Conservation (phyloP, 139 green algal species). For the Volvox africanus region DNA sequence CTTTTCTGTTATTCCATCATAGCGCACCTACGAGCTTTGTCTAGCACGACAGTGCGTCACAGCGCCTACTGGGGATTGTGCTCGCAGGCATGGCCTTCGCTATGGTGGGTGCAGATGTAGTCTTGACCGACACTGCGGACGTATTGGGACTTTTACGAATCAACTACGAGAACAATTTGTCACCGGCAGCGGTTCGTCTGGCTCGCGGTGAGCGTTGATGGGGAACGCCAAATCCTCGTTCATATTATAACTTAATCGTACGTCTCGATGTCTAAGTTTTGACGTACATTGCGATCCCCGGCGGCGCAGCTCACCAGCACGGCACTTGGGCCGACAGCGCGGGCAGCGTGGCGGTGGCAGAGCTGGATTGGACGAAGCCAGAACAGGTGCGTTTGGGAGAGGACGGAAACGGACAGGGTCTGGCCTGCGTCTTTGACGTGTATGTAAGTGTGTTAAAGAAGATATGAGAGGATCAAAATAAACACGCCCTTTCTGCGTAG, state of each 20-base stretch:
- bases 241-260: no score
- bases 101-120: conserved; percentile 78
- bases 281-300: no score
- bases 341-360: conserved; percentile 72
- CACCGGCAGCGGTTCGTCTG: conserved; percentile 54
- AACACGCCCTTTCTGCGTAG: no score
- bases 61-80: no score
- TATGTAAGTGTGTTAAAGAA: background rate
- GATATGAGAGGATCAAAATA: background rate
- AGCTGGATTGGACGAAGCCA: conserved; percentile 82
- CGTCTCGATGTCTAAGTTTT: no score
- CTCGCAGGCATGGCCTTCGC: conserved; percentile 68
- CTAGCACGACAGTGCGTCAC: no score
- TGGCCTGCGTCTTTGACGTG: no score
- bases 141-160: conserved; percentile 81
- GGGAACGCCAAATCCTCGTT: no score
- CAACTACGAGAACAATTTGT: conserved; percentile 88
- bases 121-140: conserved; percentile 74
- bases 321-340: conserved; percentile 49
- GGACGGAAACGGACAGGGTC: background rate
- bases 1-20: no score
- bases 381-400: conserved; percentile 41
- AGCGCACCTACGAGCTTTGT: no score
- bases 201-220: conserved; percentile 27
- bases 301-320: conserved; percentile 14